Evolutionary conservation across 2,329 filamentous ascomycete species (phyloP), one percentile per base, ranked within the genome.

Genomic region (Beauveria australis): DNA sequence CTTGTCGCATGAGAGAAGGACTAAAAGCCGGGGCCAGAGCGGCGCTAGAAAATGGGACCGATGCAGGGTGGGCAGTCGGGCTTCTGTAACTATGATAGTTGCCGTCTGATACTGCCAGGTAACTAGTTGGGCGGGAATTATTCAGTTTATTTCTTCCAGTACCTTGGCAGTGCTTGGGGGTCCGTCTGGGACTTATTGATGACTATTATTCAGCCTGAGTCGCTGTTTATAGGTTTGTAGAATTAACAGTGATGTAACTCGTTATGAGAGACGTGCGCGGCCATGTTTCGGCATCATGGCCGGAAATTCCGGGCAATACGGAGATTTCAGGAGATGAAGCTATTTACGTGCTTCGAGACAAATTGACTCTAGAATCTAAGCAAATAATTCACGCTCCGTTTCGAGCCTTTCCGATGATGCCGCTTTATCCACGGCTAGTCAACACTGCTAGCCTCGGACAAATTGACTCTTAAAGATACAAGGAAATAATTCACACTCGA

Each of bases 331-430:
- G 30, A 12, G 30, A 33, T 5, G 4, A 5, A 33, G 30, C 30
- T 14, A 33, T 33, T 5, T 33, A 33, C 12, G 30, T 26, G 43
- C n/a, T 22, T 22, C 9, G 18, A 10, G 8, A 7, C 19, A 19
- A 30, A 30, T 30, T 30, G 28, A 10, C 28, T 30, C 28, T 30
- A 30, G 7, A 28, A 28, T 28, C 28, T 28, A 9, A 3, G 26
- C 28, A 51, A 33, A 24, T 14, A 51, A 37, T 37, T 52, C 48
- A 37, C 28, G 48, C 28, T 52, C 3, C 26, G 10, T 33, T 3
- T 44, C 24, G 40, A 44, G 40, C 37, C 40, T 40, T 54, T 55
- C 53, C 53, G 53, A 55, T 26, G 53, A 46, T 55, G 53, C 53
- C 53, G 53, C 41, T 28, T 37, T 10, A 22, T n/a, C 18, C 28